Conservation (phyloP, 2,329 filamentous ascomycete species). For the Colletotrichum spaethianum region DNA sequence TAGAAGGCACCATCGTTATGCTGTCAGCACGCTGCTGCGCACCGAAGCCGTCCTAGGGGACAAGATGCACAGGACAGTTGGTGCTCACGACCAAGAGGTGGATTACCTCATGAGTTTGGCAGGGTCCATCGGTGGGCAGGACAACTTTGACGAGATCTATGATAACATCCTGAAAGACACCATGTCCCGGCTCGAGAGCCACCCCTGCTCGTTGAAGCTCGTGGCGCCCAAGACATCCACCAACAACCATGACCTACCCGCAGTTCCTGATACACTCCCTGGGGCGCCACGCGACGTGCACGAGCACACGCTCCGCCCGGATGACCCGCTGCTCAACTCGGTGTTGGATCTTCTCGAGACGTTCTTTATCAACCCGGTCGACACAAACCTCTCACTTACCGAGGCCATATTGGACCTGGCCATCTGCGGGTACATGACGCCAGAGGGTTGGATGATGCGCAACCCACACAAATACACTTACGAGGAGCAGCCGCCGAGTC, state of each 20-base stretch:
- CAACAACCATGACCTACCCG: conserved; percentile 70
- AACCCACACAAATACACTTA: conserved; percentile 76
- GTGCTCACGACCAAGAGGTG: conserved; percentile 82
- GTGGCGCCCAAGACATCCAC: conserved; percentile 72
- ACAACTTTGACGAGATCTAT: conserved; percentile 81
- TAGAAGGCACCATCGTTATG: conserved; percentile 89
- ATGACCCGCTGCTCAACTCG: conserved; percentile 75
- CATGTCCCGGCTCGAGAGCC: conserved; percentile 77
- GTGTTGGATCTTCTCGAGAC: conserved; percentile 79
- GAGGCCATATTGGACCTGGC: conserved; percentile 86
- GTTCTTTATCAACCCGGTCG: conserved; percentile 92
- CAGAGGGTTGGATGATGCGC: conserved; percentile 92
- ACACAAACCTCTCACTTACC: conserved; percentile 91
- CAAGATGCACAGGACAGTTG: conserved; percentile 74
- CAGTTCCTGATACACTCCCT: conserved; percentile 68
- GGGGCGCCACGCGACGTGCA: conserved; percentile 73
- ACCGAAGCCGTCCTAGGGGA: conserved; percentile 71
- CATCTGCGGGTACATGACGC: conserved; percentile 85
- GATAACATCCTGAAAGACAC: conserved; percentile 80
- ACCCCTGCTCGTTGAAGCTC: conserved; percentile 80
- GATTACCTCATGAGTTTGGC: conserved; percentile 80
- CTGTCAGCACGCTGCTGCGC: conserved; percentile 81
- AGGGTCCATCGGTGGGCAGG: conserved; percentile 76
- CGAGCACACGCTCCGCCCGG: conserved; percentile 72
- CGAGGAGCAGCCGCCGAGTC: conserved; percentile 57